Conservation (phyloP, 305 asterid species). For the Rubia occidens region DNA sequence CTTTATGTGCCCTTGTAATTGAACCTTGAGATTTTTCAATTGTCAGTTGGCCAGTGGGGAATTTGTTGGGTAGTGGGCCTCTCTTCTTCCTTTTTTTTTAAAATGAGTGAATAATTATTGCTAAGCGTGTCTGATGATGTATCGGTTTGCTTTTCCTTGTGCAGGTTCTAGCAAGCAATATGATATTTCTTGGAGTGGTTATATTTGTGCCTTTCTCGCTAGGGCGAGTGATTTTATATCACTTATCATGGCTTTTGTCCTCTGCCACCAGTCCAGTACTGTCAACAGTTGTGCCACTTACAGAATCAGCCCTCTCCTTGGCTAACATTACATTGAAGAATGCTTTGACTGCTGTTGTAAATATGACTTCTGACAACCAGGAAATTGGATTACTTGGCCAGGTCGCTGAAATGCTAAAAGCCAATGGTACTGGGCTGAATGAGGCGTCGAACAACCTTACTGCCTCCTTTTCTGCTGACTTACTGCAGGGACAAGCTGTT, state of each 20-base stretch:
- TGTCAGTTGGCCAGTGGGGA: background rate
- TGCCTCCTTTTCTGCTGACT: slow-evolving; percentile 48
- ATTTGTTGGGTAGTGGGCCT: background rate
- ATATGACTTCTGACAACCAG: slow-evolving; percentile 62
- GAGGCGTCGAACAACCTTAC: slow-evolving; percentile 48
- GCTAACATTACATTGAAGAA: slow-evolving; percentile 71
- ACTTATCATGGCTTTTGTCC: slow-evolving; percentile 67
- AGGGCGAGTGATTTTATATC: slow-evolving; percentile 66
- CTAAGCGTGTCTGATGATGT: background rate
- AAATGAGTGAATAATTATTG: background rate
- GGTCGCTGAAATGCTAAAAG: slow-evolving; percentile 56
- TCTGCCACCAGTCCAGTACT: slow-evolving; percentile 74
- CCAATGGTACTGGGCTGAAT: slow-evolving; percentile 49
- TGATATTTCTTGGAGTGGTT: slow-evolving; percentile 94
- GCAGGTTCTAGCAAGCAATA: slow-evolving; percentile 99
- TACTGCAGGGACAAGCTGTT: slow-evolving; percentile 48
- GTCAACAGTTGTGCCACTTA: slow-evolving; percentile 72
- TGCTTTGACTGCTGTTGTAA: slow-evolving; percentile 69
- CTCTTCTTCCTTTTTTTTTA: background rate
- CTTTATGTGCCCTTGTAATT: background rate
- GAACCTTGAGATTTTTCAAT: background rate
- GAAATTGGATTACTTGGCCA: slow-evolving; percentile 53
- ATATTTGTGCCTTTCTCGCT: slow-evolving; percentile 79
- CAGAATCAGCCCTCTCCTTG: slow-evolving; percentile 79
- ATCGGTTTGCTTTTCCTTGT: slow-evolving; percentile 16